These are phyloP conservation scores for Gaeumannomyces sp. DNA, from an alignment of 2,329 filamentous ascomycete genomes.

Conservation along the genomic window DNA sequence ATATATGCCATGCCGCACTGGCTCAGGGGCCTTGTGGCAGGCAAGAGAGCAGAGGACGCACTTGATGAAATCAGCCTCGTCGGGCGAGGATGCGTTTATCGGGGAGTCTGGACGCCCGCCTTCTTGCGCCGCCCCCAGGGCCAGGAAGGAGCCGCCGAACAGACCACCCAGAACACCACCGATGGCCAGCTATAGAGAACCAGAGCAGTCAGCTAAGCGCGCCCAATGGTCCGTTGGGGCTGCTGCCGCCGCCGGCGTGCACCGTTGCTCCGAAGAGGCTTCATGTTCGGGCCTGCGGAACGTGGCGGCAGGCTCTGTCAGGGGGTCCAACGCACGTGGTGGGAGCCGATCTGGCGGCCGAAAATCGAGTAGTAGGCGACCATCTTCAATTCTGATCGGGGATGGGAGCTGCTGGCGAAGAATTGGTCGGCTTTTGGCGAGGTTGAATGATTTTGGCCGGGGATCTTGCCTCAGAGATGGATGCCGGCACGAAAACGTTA, in stretches of 20 bases:
- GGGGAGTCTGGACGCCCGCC: conserved; percentile 42
- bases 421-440: conserved; percentile 5
- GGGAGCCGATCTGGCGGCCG: conserved; percentile 54
- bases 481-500: conserved; percentile 3
- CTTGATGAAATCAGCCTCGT: conserved; percentile 62
- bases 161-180: conserved; percentile 45
- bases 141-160: conserved; percentile 42
- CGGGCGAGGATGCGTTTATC: conserved; percentile 55
- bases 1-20: not conserved
- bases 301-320: conserved; percentile 4
- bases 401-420: conserved; percentile 16
- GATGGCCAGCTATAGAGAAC: conserved; percentile 45
- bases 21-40: not conserved
- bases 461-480: not conserved
- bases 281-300: not conserved
- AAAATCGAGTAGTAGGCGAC: conserved; percentile 48
- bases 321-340: conserved; percentile 44
- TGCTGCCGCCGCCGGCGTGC: not conserved
- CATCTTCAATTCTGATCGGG: conserved; percentile 32
- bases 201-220: conserved; percentile 12
- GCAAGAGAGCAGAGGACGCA: conserved; percentile 29
- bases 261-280: not conserved
- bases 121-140: conserved; percentile 40
- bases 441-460: not conserved
- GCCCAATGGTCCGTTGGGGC: conserved; percentile 12